These are phyloP conservation scores for Candida oleophila DNA, from an alignment of 805 yeast genomes.

Conservation along the genomic window DNA sequence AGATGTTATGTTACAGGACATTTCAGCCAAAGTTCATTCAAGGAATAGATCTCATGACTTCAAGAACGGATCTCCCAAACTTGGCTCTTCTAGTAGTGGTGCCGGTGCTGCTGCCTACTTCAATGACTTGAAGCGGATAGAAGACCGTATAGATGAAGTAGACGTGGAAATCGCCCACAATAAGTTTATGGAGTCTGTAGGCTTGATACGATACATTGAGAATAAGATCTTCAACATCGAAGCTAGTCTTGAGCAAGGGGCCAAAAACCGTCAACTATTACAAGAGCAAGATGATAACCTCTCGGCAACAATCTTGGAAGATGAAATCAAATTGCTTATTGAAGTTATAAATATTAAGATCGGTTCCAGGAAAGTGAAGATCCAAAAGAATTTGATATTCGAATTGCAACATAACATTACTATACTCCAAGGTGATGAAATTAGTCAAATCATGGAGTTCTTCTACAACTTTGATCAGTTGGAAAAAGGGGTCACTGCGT, in stretches of 20 bases:
- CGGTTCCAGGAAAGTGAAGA: conserved; percentile 32
- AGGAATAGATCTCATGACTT: conserved; percentile 53
- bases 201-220: conserved; percentile 38
- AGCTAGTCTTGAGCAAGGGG: conserved; percentile 15
- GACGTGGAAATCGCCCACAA: conserved; percentile 67
- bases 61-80: conserved; percentile 15
- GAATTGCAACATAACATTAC: conserved; percentile 36
- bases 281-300: conserved; percentile 1
- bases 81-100: not conserved
- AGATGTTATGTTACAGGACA: conserved; percentile 51
- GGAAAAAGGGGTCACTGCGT: conserved; percentile 34
- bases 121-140: conserved; percentile 51
- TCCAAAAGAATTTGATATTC: conserved; percentile 36
- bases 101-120: conserved; percentile 20
- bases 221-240: conserved; percentile 29
- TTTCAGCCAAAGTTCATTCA: conserved; percentile 62
- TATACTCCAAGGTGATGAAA: conserved; percentile 26
- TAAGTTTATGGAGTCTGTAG: conserved; percentile 48
- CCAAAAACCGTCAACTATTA: conserved; percentile 2
- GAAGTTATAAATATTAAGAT: conserved; percentile 44
- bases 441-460: conserved; percentile 33
- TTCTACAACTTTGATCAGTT: conserved; percentile 35
- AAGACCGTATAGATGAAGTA: conserved; percentile 64
- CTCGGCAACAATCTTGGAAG: conserved; percentile 10
- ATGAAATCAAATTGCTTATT: conserved; percentile 27